Percentiles rank a stretch among this genome's conserved stretches.
phyloP scores from a whole-genome alignment of 345 rosid species.

The Gossypium mustelinum region DNA sequence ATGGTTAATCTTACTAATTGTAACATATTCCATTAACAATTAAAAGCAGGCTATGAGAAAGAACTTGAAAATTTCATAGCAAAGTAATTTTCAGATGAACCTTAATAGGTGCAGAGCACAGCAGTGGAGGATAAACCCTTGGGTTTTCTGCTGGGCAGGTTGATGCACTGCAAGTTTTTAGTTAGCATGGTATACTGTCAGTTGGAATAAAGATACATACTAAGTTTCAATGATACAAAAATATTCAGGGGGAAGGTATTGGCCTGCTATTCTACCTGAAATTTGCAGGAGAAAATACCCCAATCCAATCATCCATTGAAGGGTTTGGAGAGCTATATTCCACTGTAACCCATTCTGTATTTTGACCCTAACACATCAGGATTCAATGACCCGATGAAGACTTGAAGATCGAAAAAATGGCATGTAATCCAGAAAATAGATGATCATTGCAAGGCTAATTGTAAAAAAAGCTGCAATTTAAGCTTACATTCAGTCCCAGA shows the following conservation, averaged over 20 bases:
- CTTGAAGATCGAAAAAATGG: neutral
- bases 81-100: neutral
- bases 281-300: conserved; percentile 71
- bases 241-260: neutral
- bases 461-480: neutral
- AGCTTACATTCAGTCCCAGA: conserved; percentile 48
- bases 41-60: neutral
- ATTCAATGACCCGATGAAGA: conserved; percentile 1
- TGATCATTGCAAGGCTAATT: neutral
- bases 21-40: neutral
- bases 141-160: conserved; percentile 43
- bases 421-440: neutral
- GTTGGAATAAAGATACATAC: neutral
- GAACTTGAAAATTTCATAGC: neutral
- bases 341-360: conserved; percentile 49
- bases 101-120: conserved; percentile 69
- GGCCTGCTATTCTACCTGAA: conserved; percentile 39
- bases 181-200: neutral
- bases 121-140: conserved; percentile 38
- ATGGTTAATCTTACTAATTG: neutral
- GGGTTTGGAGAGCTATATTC: conserved; percentile 46
- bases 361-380: conserved; percentile 23
- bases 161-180: conserved; percentile 39
- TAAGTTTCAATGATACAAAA: neutral
- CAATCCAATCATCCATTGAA: conserved; percentile 69